phyloP scores from a whole-genome alignment of 2,329 filamentous ascomycete genomes.

The Cladosporium austrohemisphaericum region DNA sequence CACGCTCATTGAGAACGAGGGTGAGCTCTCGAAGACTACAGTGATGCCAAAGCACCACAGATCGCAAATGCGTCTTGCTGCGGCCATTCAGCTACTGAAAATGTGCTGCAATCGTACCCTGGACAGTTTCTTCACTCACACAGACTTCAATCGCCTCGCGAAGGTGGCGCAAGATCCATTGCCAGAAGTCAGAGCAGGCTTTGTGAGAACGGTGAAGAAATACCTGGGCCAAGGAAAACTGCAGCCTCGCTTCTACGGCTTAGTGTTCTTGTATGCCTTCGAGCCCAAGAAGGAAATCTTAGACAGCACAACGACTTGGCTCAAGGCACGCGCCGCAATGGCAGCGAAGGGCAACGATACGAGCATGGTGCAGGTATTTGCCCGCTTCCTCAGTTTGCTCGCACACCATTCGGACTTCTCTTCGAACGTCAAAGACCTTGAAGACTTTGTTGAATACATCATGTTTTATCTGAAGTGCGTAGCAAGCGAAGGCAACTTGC shows the following conservation, averaged over 20 bases:
- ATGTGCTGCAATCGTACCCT: constrained; percentile 72
- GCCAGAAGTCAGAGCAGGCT: constrained; percentile 69
- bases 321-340: constrained; percentile 71
- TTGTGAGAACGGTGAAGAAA: constrained; percentile 84
- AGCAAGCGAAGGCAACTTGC: constrained; percentile 80
- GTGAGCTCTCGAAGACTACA: constrained; percentile 69
- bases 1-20: constrained; percentile 68
- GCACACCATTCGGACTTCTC: constrained; percentile 92
- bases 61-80: constrained; percentile 74
- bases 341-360: constrained; percentile 55
- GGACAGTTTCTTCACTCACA: constrained; percentile 68
- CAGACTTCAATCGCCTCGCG: constrained; percentile 77
- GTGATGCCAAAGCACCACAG: constrained; percentile 74
- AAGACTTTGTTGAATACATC: constrained; percentile 83
- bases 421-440: constrained; percentile 61
- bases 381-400: constrained; percentile 78
- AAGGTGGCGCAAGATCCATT: constrained; percentile 76
- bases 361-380: constrained; percentile 75
- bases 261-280: constrained; percentile 86
- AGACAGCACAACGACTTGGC: constrained; percentile 77
- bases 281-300: constrained; percentile 75
- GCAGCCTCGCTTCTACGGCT: constrained; percentile 75
- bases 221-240: constrained; percentile 73
- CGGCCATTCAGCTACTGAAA: constrained; percentile 76
- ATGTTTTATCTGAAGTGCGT: constrained; percentile 82